Evolutionary conservation across 345 rosid genomes (phyloP).

Genomic region (Dipteronia sinensis): DNA sequence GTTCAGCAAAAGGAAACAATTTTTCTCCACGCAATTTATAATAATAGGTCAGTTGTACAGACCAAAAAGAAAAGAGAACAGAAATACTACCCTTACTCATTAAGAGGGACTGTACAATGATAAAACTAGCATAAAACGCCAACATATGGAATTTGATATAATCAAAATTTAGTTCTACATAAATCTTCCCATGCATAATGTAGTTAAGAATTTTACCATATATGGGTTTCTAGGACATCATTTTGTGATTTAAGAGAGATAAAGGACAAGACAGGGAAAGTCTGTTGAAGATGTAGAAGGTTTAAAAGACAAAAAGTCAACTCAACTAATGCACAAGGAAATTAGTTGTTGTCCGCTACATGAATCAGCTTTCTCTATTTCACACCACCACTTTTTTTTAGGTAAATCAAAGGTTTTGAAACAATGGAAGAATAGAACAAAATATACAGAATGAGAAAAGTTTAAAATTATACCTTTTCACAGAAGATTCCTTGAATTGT

Average conservation of each 20-base stretch:
- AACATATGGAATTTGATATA: background rate
- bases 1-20: background rate
- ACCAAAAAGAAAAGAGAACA: background rate
- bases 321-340: background rate
- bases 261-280: background rate
- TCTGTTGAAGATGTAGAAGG: background rate
- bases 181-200: background rate
- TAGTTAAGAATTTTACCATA: no score
- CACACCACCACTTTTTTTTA: background rate
- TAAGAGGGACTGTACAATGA: background rate
- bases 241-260: background rate
- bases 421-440: background rate
- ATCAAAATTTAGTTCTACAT: background rate
- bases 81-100: background rate
- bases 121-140: background rate
- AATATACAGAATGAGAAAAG: background rate
- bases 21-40: background rate
- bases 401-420: background rate
- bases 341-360: background rate
- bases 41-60: background rate
- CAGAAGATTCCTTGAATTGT: slow-evolving; percentile 79
- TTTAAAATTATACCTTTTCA: slow-evolving; percentile 51
- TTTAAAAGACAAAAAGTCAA: background rate
- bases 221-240: background rate
- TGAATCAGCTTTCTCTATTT: background rate